Base-by-base conservation (phyloP, 768 basidiomycete species). In the Russula vinacea region DNA sequence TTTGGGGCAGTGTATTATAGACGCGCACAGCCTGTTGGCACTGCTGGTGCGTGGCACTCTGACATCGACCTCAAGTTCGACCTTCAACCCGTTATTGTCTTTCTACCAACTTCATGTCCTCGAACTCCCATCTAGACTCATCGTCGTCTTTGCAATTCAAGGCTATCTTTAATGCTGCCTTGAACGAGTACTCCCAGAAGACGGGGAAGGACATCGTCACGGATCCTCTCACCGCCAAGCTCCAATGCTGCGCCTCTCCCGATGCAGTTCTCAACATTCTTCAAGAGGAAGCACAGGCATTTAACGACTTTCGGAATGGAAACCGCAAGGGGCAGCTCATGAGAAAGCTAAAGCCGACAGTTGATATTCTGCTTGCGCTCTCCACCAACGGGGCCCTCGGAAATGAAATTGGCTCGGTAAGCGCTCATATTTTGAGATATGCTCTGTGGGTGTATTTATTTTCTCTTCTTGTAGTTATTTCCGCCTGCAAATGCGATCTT, bases 261-360 rank as follows among this genome's bases (percentile, higher is more conserved):
- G 50, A 60, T 13, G 39, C 37, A 7, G 29, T 60, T 11, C 50
- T 52, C 7, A 13, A 5, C 17, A 17, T 42, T 32, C 58, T 60
- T 32, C 24, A 60, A 39, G 26, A 39, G 8, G 17, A 60, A n/a
- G 49, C 50, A 19, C 17, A 52, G 6, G 50, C 22, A 16, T 60
- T 60, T 19, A 29, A 52, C 24, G 37, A 60, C 10, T 60, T 51
- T 60, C 35, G 58, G 24, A 51, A 60, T 7, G 58, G 49, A 50
- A 37, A 39, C 40, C 9, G 58, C 11, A 58, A 24, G 11, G 22
- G 49, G 24, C 45, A 49, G 33, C 33, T 58, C 44, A 37, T 58
- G 57, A 47, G 45, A 5, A 33, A n/a, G 22, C 57, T 60, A 37
- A 39, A 29, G 7, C 35, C 58, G 17, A 50, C 35, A 11, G 47